Evolutionary conservation across 2,329 filamentous ascomycete species (phyloP).

Genomic region (Colletotrichum sp.): DNA sequence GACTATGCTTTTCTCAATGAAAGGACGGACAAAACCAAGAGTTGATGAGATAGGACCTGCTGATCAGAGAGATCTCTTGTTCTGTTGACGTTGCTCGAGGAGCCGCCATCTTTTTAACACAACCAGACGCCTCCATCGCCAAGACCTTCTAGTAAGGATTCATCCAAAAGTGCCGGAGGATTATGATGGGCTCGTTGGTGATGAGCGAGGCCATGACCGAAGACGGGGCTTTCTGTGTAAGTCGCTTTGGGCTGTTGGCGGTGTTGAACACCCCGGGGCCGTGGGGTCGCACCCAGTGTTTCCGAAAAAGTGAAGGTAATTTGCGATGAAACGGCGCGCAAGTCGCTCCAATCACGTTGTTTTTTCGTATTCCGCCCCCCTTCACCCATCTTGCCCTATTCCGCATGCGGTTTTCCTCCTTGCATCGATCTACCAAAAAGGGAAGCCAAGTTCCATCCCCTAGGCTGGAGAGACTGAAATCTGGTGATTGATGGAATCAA

Average conservation of each 20-base stretch:
- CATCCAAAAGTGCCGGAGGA: background rate
- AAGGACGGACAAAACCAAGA: background rate
- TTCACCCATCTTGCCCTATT: background rate
- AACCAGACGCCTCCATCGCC: background rate
- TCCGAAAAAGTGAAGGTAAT: background rate
- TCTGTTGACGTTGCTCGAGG: background rate
- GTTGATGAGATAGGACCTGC: background rate
- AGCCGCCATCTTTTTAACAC: background rate
- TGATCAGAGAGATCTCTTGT: background rate
- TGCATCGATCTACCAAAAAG: slow-evolving; percentile 6
- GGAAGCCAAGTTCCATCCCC: background rate
- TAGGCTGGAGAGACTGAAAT: background rate
- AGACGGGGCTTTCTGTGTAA: background rate
- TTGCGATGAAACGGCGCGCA: slow-evolving; percentile 2
- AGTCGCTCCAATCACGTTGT: background rate
- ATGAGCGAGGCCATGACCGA: background rate
- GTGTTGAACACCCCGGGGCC: background rate
- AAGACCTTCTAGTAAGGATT: background rate
- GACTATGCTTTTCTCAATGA: background rate
- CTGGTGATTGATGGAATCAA: background rate
- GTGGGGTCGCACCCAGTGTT: background rate
- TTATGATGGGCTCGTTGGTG: background rate
- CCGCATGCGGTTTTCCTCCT: background rate
- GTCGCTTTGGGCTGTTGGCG: background rate
- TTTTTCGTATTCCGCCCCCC: background rate